Conservation (phyloP, 163 green algal genomes). For the Coccomyxa subellipsoidea region DNA sequence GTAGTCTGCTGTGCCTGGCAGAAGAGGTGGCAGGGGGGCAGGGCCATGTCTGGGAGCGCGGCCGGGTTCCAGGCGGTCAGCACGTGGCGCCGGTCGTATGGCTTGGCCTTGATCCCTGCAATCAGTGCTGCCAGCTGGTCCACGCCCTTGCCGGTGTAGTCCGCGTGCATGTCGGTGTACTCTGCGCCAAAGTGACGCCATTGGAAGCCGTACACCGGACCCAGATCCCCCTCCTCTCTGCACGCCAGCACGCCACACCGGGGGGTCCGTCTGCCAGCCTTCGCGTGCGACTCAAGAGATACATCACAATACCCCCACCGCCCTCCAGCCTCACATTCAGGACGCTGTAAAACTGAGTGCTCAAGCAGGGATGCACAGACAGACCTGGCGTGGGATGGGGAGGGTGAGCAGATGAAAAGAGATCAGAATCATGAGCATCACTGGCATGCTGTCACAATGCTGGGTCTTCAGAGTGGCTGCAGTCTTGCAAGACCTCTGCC, state of each 20-base stretch:
- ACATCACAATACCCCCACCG: neutral
- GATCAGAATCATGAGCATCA: too few species aligned
- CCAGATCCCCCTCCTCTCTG: constrained; percentile 93
- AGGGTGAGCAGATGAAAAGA: too few species aligned
- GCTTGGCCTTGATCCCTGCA: constrained; percentile 79
- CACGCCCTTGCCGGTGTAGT: constrained; percentile 91
- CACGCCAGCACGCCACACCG: too few species aligned
- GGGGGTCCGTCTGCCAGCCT: neutral
- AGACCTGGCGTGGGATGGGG: too few species aligned
- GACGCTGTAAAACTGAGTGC: too few species aligned
- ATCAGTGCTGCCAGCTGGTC: constrained; percentile 89
- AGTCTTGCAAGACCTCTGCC: neutral
- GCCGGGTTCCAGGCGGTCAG: constrained; percentile 97
- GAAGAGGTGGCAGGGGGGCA: constrained; percentile 99
- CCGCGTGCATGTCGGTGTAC: constrained; percentile 93
- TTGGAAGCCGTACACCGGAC: constrained; percentile 99
- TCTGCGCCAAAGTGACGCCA: constrained; percentile 98
- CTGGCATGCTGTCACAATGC: too few species aligned
- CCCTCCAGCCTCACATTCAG: too few species aligned
- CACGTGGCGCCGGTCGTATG: constrained; percentile 92
- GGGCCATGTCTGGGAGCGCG: constrained; percentile 90
- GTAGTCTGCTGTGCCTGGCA: constrained; percentile 85
- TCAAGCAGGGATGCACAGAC: too few species aligned
- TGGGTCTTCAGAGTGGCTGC: too few species aligned
- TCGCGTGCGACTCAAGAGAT: neutral